These are phyloP conservation scores for Brassica cretica DNA, from an alignment of 345 rosid species.

Conservation along the genomic window DNA sequence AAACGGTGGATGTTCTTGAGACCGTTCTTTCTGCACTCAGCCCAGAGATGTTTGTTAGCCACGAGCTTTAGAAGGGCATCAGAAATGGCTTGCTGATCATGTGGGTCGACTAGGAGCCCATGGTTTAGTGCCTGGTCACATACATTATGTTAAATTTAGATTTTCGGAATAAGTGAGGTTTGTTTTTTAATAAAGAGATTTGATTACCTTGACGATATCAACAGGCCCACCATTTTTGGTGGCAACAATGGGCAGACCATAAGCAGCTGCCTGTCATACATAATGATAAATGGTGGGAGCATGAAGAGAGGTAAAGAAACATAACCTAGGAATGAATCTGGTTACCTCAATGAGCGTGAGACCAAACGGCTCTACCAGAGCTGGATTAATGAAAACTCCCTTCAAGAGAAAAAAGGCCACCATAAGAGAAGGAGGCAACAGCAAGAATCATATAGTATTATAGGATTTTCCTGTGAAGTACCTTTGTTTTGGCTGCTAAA, in stretches of 20 bases:
- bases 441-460: background rate
- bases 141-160: slow-evolving; percentile 9
- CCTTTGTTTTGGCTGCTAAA: slow-evolving; percentile 94
- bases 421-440: slow-evolving; percentile 2
- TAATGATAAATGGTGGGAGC: slow-evolving; percentile 5
- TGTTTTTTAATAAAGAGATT: background rate
- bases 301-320: slow-evolving; percentile 48
- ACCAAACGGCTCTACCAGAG: slow-evolving; percentile 95
- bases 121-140: slow-evolving; percentile 73
- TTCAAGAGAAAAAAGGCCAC: slow-evolving; percentile 30
- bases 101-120: slow-evolving; percentile 94
- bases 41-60: slow-evolving; percentile 88
- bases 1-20: slow-evolving; percentile 92
- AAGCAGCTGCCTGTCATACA: slow-evolving; percentile 84
- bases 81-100: slow-evolving; percentile 82
- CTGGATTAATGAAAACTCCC: slow-evolving; percentile 99
- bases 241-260: slow-evolving; percentile 98
- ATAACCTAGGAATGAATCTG: slow-evolving; percentile 12
- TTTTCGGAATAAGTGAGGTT: background rate
- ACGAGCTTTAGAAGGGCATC: slow-evolving; percentile 91
- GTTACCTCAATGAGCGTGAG: slow-evolving; percentile 92
- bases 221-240: slow-evolving; percentile 99
- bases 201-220: slow-evolving; percentile 53
- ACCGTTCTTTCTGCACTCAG: slow-evolving; percentile 82
- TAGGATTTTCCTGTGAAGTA: slow-evolving; percentile 38